Conservation (phyloP, 2,329 filamentous ascomycete genomes). For the Ophiostoma australiae region DNA sequence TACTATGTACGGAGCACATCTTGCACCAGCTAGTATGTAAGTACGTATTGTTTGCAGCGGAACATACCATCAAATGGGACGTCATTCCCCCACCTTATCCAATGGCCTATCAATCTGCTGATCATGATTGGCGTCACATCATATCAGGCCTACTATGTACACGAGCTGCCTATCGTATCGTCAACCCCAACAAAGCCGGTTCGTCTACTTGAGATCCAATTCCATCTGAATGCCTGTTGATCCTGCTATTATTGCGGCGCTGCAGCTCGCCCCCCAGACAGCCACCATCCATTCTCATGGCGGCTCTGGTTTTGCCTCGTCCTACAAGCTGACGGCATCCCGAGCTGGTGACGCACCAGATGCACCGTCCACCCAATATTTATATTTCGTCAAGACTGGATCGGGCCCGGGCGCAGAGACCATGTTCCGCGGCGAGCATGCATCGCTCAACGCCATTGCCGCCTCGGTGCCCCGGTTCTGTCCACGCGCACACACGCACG, state of each 20-base stretch:
- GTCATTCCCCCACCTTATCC: neutral
- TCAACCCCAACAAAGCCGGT: neutral
- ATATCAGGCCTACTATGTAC: neutral
- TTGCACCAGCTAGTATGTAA: neutral
- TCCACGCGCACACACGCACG: conserved; percentile 69
- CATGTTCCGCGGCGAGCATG: conserved; percentile 78
- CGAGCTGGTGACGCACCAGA: conserved; percentile 26
- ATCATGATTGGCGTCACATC: neutral
- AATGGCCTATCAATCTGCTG: neutral
- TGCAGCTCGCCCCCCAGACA: conserved; percentile 51
- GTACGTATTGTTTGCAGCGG: neutral
- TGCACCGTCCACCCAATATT: conserved; percentile 43
- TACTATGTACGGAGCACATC: too few species aligned
- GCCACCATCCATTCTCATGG: conserved; percentile 58
- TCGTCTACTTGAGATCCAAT: neutral
- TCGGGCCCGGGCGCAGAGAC: conserved; percentile 52
- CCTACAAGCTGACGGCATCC: conserved; percentile 40
- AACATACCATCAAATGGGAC: neutral
- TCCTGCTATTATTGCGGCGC: conserved; percentile 55
- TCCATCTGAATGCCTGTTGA: conserved; percentile 44
- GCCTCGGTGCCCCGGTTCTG: conserved; percentile 66
- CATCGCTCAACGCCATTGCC: conserved; percentile 78
- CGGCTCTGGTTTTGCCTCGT: conserved; percentile 64
- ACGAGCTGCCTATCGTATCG: neutral
- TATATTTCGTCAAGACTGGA: conserved; percentile 73